Evolutionary conservation across 1,284 basidiomycete genomes (phyloP).

Genomic region (Malassezia caprae): DNA sequence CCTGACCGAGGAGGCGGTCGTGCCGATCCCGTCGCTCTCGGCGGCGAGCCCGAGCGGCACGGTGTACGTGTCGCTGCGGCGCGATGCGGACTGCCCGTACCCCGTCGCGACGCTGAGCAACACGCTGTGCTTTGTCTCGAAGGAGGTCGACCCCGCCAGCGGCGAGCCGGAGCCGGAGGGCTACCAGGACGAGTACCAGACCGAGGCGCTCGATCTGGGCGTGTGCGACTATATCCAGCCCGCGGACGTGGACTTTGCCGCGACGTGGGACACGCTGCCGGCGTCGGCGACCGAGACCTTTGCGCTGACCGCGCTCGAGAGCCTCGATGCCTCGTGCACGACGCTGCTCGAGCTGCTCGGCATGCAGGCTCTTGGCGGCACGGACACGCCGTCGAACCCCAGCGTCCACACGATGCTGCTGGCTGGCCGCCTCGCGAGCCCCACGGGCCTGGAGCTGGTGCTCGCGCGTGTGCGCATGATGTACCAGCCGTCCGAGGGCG

Average conservation of each 20-base stretch:
- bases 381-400: conserved; percentile 54
- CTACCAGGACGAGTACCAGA: conserved; percentile 95
- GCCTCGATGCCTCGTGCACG: conserved; percentile 77
- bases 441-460: conserved; percentile 75
- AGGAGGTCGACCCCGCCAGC: conserved; percentile 92
- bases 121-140: conserved; percentile 89
- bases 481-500: conserved; percentile 74
- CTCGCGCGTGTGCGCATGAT: conserved; percentile 92
- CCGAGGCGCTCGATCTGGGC: conserved; percentile 87
- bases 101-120: conserved; percentile 77
- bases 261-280: conserved; percentile 86
- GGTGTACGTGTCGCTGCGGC: conserved; percentile 88
- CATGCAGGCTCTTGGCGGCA: conserved; percentile 79
- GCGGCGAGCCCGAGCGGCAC: conserved; percentile 64
- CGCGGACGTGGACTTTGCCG: conserved; percentile 76
- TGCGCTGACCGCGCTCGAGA: conserved; percentile 80
- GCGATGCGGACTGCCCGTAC: conserved; percentile 63
- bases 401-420: conserved; percentile 90
- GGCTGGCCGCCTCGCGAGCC: conserved; percentile 71
- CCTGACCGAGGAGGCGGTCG: conserved; percentile 87
- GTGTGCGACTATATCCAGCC: conserved; percentile 88
- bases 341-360: conserved; percentile 86
- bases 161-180: conserved; percentile 95
- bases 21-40: conserved; percentile 60
- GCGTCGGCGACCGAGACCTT: conserved; percentile 74